Percentiles rank a stretch among this genome's conserved stretches.
Conservation (phyloP, 352 stramenopile species). For the Phytophthora boehmeriae region DNA sequence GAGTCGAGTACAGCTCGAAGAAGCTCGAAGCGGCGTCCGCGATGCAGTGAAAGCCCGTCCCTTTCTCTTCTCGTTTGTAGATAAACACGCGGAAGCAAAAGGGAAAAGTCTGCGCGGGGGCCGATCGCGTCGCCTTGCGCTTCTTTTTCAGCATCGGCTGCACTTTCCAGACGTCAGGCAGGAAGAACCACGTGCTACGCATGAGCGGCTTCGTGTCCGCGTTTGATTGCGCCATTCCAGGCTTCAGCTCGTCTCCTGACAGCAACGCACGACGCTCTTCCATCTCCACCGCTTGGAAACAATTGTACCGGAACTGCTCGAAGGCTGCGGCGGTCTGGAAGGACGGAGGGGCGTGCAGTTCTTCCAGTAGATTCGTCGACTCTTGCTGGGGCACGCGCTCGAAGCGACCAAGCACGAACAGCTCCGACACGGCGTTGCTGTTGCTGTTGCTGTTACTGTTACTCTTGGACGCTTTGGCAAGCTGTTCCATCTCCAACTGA, state of each 20-base stretch:
- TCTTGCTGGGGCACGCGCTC: constrained; percentile 78
- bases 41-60: constrained; percentile 52
- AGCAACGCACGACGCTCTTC: constrained; percentile 62
- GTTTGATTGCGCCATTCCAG: background rate
- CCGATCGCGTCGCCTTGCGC: constrained; percentile 83
- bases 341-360: constrained; percentile 46
- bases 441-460: constrained; percentile 41
- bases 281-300: constrained; percentile 85
- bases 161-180: constrained; percentile 89
- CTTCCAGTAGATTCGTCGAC: constrained; percentile 49
- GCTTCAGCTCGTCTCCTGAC: constrained; percentile 10
- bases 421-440: constrained; percentile 51
- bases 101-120: constrained; percentile 82
- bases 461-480: background rate
- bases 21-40: constrained; percentile 66
- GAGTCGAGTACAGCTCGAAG: constrained; percentile 88
- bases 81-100: constrained; percentile 89
- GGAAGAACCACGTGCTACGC: constrained; percentile 85
- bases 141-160: constrained; percentile 91
- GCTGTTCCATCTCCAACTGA: constrained; percentile 63
- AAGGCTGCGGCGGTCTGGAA: constrained; percentile 59
- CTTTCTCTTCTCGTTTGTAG: constrained; percentile 43
- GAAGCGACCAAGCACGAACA: constrained; percentile 82
- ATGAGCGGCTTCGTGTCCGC: constrained; percentile 28
- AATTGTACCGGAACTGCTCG: constrained; percentile 78